phyloP scores from a whole-genome alignment of 2,329 filamentous ascomycete species.

The Monosporascus cannonballus region DNA sequence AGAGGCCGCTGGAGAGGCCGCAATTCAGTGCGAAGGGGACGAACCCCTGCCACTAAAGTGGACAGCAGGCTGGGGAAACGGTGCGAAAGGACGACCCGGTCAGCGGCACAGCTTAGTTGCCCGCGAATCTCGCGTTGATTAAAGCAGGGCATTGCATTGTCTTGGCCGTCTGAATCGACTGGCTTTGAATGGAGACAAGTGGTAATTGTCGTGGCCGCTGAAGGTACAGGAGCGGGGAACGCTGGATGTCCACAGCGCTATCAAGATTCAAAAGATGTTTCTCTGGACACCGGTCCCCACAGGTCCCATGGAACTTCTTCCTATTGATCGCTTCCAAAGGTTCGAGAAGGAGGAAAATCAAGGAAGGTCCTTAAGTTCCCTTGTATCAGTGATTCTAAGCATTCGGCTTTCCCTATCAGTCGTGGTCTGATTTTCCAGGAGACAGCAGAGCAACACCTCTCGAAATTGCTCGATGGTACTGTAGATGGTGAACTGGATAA shows the following conservation, averaged over 20 bases:
- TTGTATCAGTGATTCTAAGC: too few species aligned
- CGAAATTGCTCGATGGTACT: too few species aligned
- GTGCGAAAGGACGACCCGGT: background rate
- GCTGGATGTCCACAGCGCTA: background rate
- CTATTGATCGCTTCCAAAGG: background rate
- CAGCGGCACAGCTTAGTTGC: background rate
- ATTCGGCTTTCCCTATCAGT: too few species aligned
- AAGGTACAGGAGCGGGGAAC: background rate
- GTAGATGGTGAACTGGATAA: too few species aligned
- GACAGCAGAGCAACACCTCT: too few species aligned
- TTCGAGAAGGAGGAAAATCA: too few species aligned
- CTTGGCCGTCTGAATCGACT: background rate
- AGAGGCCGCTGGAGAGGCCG: background rate
- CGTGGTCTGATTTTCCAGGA: too few species aligned
- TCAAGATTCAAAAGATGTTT: background rate
- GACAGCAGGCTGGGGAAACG: too few species aligned
- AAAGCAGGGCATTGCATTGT: slow-evolving; percentile 6
- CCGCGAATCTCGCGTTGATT: background rate
- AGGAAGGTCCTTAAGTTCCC: too few species aligned
- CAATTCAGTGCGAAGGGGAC: background rate
- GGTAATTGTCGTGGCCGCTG: slow-evolving; percentile 16
- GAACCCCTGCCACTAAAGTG: too few species aligned
- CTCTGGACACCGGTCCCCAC: background rate
- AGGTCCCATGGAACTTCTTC: background rate
- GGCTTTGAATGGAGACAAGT: slow-evolving; percentile 26